Base-by-base conservation (phyloP, 2,329 filamentous ascomycete species). In the Emericellopsis atlantica region DNA sequence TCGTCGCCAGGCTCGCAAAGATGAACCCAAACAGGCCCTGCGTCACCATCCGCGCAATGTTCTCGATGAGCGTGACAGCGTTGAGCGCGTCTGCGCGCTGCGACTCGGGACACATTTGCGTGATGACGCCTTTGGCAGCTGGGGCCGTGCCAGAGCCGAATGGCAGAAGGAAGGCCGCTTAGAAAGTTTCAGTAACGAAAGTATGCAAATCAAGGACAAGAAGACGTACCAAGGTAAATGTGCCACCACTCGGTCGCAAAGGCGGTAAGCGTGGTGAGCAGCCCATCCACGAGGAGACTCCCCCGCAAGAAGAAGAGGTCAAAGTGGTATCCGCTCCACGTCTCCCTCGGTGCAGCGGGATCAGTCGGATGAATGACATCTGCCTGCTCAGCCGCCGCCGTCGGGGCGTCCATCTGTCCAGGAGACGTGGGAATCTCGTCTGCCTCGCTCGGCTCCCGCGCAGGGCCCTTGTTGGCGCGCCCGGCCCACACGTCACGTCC, bases 101-200 rank as follows among this genome's bases (percentile, higher is more conserved):
- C 0, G 66, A 66, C 2, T 74, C 65, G 0, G 77, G 63, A 36
- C 79, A 79, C 78, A 85, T 81, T 43, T 81, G 74, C 0, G 82
- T 71, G 44, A 85, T 83, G n/a, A 81, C 77, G 1, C 81, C 81
- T 48, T 85, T 86, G 1, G 79, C 78, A 0, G 81, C 78, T 0
- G 79, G 72, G 0, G 79, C 81, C 0, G 80, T 80, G 0, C 81
- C 81, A 0, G 80, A 81, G 0, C 77, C 79, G 24, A 85, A 74
- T 0, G 81, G 81, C 0, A 86, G 64, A 1, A 84, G 53, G 22
- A 74, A 69, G 0, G 78, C 78, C 2, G 80, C 72, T 69, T 29
- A 5, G 6, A 14, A 14, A 15, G 21, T 23, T n/a, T 15, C 9
- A 39, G 23, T n/a, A 3, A 15, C 26, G 6, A 41, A 2, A 37